Conservation (phyloP, 345 rosid genomes). For the Boechera stricta region DNA sequence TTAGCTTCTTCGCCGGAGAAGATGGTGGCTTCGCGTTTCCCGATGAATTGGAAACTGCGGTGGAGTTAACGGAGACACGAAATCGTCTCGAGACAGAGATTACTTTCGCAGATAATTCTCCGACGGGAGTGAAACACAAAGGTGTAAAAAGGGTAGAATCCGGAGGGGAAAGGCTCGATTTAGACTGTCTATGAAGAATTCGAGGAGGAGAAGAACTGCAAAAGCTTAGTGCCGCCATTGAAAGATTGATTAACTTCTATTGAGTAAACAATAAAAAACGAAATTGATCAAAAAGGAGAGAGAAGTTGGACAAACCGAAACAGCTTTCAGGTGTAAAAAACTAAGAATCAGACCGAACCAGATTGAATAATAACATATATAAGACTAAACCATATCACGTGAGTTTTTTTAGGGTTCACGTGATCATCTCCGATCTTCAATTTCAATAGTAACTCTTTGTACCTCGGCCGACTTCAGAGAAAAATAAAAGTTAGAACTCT, state of each 20-base stretch:
- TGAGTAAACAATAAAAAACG: too few species aligned
- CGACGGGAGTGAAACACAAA: background rate
- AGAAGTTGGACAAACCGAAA: slow-evolving; percentile 23
- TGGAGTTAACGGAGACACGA: slow-evolving; percentile 27
- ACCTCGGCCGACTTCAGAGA: slow-evolving; percentile 1
- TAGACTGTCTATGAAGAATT: slow-evolving; percentile 32
- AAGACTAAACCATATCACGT: slow-evolving; percentile 20
- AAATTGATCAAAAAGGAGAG: slow-evolving; percentile 6
- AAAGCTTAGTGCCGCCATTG: slow-evolving; percentile 43
- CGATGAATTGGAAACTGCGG: slow-evolving; percentile 24
- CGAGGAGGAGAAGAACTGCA: slow-evolving; percentile 41
- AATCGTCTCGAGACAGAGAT: slow-evolving; percentile 29
- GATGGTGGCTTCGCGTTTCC: slow-evolving; percentile 27
- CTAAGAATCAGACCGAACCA: slow-evolving; percentile 13
- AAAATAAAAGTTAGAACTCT: background rate
- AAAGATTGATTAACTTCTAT: background rate
- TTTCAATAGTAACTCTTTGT: background rate
- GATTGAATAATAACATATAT: background rate
- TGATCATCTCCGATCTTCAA: slow-evolving; percentile 10
- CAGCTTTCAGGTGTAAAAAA: background rate
- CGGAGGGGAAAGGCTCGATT: slow-evolving; percentile 7
- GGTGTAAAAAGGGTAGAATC: background rate
- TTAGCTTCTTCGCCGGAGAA: slow-evolving; percentile 52
- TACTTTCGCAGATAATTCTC: slow-evolving; percentile 10
- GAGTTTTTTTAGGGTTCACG: slow-evolving; percentile 37